Evolutionary conservation across 345 rosid genomes (phyloP), one percentile per base, ranked within the genome.

Genomic region (Camelina laxa): DNA sequence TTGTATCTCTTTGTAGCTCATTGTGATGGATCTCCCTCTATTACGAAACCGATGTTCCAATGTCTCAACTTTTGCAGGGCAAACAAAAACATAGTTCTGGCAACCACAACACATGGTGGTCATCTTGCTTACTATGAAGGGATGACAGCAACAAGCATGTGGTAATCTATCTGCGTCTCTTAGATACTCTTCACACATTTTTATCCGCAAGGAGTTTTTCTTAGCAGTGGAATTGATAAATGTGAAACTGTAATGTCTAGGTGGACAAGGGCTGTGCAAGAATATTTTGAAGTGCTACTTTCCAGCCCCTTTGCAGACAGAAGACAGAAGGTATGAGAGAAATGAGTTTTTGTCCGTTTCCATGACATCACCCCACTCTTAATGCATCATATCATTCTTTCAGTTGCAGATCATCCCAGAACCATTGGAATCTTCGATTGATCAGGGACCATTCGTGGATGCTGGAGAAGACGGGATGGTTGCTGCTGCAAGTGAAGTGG

Each of bases 41-140:
- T 55, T 7, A 15, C 50, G 62, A 50, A 60, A 41, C 48, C 68
- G 45, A 69, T 51, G 64, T 31, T 50, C 38, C 62, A 50, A 50
- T 71, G 51, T 80, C 66, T 67, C 51, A 53, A 72, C 56, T 42
- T 51, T 51, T 67, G 48, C 66, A 93, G 96, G 84, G 86, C 77
- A 58, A 93, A 93, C 70, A 82, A 83, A 79, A 89, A 91, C 67
- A 81, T 91, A 27, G 90, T 91, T 67, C 73, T 91, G 74, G 92
- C 87, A 65, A 86, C 94, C 30, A 36, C 87, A 66, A 67, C 74
- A 65, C 94, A 89, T 72, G 98, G 98, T 60, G 98, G 97, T 74
- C 98, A 93, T 81, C 85, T 93, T 17, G 98, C 92, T 41, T 88
- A 87, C 78, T 91, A 91, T 67, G 97, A 91, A 83, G 97, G 94